Evolutionary conservation across 495 filamentous ascomycete species (phyloP), one percentile per base, ranked within the genome.

Genomic region (Penicillium turbatum): DNA sequence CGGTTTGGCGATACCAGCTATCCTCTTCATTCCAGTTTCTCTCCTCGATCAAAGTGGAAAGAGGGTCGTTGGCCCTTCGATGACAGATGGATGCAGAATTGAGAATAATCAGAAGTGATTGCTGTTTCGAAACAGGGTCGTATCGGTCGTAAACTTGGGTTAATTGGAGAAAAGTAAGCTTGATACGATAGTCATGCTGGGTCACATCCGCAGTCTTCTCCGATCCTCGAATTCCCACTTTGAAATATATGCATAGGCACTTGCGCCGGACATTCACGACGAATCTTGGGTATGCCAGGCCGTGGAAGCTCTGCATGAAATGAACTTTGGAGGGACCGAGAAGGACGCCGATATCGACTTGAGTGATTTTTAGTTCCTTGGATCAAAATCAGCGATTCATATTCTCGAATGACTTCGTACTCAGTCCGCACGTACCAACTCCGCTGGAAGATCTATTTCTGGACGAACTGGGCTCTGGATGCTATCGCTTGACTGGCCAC

Each of bases 1-100:
- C 77, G 0, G 89, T 89, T 48, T 87, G 86, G 12, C 93, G 78
- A 36, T 76, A 81, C 91, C 91, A 97, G 8, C 79, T 68, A 56
- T 91, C 83, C 19, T 70, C 70, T 12, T 86, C 82, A 29, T 63
- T 75, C 91, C 91, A 97, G 32, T 27, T 67, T 12, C 47, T 68
- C 0, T 64, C 53, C 8, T 64, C 65, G 12, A 71, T 75, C 47
- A 80, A 76, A 0, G 71, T 72, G 26, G 43, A 54, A 2, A 38
- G 56, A 13, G 68, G 60, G 27, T 83, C 61, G 1, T 68, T 59
- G 6, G 77, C 64, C 54, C 82, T 82, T 52, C 79, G 74, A 59
- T 78, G 90, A 58, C 83, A 85, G 2, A 79, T 55, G 0, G 91
- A 86, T 5, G 93, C 84, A 29, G 76, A 79, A 5, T 80, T 73